Base-by-base conservation (phyloP, 192 early-diverging fungal genomes). In the Coemansia erecta region DNA sequence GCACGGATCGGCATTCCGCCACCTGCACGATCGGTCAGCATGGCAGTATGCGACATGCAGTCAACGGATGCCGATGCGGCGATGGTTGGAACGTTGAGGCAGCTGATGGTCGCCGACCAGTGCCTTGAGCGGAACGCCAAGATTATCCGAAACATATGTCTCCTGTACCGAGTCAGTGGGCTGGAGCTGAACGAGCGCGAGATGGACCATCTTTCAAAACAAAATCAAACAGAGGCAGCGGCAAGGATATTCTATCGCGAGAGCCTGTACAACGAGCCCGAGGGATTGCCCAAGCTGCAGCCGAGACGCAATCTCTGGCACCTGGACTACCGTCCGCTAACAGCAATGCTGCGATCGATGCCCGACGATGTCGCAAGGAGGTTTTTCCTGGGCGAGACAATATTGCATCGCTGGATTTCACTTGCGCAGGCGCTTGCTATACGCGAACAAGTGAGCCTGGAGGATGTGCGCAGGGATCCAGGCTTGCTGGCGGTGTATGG, bases 371-470 rank as follows among this genome's bases (percentile, higher is more conserved):
- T 74, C 6, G 70, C 56, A 0, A 23, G 68, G 33, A 54, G 77
- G 52, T 80, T 63, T 49, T 80, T 80, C 56, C 62, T 80, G 33
- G 67, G 64, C 11, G 77, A 80, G 68, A 65, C 77, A 18, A 74
- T 74, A 46, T 18, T 80, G 12, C 77, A 80, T 48, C 72, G 72
- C 41, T 80, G 70, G 72, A 61, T 80, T 4, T 63, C 67, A 41
- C 49, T 78, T 41, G 70, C 76, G 7, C 76, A 78, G 42, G 76
- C 66, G 9, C 44, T 72, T 56, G 61, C 76, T 4, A 53, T 78
- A n/a, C 53, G 63, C 31, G 70, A 69, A 21, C 44, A 46, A 19
- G 35, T 65, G 18, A 55, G 47, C 10, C 21, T 72, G 2, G 35
- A 37, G 22, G 66, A 64, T 9, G 58, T 37, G 0, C 45, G 58